Conservation (phyloP, 139 green algal species). For the Volvox africanus region DNA sequence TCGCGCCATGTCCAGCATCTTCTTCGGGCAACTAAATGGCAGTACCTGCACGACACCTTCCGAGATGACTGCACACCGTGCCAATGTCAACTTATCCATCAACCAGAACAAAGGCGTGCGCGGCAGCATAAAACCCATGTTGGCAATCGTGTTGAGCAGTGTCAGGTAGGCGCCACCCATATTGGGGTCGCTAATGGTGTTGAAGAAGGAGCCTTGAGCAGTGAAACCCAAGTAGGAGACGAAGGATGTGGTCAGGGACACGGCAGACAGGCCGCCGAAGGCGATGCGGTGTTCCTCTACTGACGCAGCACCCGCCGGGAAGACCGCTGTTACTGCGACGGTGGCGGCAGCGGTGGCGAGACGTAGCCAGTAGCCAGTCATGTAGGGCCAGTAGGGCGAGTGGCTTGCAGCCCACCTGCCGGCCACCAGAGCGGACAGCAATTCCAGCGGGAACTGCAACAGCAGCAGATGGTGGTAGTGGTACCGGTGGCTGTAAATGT, state of each 20-base stretch:
- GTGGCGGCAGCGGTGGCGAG: conserved; percentile 63
- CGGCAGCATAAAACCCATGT: conserved; percentile 90
- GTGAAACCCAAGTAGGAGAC: conserved; percentile 93
- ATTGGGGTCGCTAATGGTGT: conserved; percentile 70
- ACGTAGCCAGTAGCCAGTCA: conserved; percentile 75
- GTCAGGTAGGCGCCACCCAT: conserved; percentile 96
- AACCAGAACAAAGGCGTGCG: conserved; percentile 80
- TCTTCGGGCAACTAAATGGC: conserved; percentile 45
- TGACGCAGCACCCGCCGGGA: conserved; percentile 54
- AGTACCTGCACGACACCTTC: neutral
- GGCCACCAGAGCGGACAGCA: conserved; percentile 86
- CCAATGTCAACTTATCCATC: conserved; percentile 69
- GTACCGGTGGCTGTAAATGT: no score
- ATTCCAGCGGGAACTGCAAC: conserved; percentile 85
- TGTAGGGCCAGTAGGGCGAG: conserved; percentile 80
- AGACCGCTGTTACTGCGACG: conserved; percentile 45
- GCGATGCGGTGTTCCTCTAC: conserved; percentile 28
- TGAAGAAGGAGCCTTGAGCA: conserved; percentile 87
- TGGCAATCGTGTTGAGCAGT: conserved; percentile 96
- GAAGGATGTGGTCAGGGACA: conserved; percentile 81
- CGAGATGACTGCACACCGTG: conserved; percentile 7
- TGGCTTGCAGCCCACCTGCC: conserved; percentile 70
- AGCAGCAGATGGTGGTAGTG: neutral
- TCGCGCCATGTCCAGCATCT: conserved; percentile 44
- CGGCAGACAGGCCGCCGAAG: conserved; percentile 71